Percentiles rank a stretch among this genome's conserved stretches.
Evolutionary conservation across 192 early-diverging fungal genomes (phyloP).

Genomic region (Podochytrium sp.): DNA sequence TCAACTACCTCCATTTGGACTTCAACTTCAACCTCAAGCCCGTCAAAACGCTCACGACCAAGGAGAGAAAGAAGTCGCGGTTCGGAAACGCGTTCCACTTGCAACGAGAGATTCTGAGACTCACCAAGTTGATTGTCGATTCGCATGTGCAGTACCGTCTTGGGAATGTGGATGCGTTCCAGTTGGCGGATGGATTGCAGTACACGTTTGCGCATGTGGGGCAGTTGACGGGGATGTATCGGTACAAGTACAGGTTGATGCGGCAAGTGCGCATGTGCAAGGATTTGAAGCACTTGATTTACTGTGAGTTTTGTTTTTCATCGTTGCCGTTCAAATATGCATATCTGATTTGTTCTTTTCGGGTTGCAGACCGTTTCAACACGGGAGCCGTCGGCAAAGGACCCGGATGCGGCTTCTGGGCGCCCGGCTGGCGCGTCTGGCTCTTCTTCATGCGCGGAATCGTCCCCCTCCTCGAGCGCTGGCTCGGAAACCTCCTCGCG

Average conservation of each 20-base stretch:
- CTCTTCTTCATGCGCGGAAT: constrained; percentile 99
- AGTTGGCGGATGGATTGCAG: constrained; percentile 97
- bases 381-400: constrained; percentile 97
- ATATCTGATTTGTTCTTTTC: neutral
- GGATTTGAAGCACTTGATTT: constrained; percentile 93
- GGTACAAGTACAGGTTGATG: constrained; percentile 99
- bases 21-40: constrained; percentile 99
- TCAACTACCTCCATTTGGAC: constrained; percentile 98
- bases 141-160: constrained; percentile 97
- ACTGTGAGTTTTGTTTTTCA: constrained; percentile 49
- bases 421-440: constrained; percentile 99
- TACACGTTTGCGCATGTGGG: constrained; percentile 99
- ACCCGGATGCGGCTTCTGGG: constrained; percentile 98
- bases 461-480: constrained; percentile 94
- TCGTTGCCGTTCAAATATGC: neutral
- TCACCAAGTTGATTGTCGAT: constrained; percentile 97
- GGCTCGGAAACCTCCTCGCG: constrained; percentile 97
- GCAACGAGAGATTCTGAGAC: constrained; percentile 92
- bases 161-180: constrained; percentile 98
- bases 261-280: constrained; percentile 95
- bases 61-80: constrained; percentile 98
- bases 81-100: constrained; percentile 98
- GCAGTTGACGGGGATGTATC: constrained; percentile 99
- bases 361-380: constrained; percentile 76
- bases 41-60: constrained; percentile 97